Evolutionary conservation across 768 basidiomycete genomes (phyloP), one percentile per base, ranked within the genome.

Genomic region (Lactarius sp.): DNA sequence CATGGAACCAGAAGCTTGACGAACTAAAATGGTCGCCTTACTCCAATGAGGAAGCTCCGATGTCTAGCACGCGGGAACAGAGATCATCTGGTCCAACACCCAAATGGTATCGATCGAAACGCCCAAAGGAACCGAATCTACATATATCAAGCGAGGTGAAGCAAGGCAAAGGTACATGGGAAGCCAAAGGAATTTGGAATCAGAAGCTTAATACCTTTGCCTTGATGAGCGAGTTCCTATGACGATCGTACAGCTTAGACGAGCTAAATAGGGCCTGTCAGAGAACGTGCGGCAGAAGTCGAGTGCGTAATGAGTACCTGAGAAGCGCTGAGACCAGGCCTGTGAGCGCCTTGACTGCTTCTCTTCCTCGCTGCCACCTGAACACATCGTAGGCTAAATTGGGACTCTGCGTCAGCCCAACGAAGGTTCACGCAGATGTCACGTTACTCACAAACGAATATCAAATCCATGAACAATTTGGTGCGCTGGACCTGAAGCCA

Each of bases 401-500:
- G 37, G 56, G 56, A 41, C 16, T 33, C 27, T 22, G 51, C 13
- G 52, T 46, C 31, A 58, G 52, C 52, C 56, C 62, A 47, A 66
- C 41, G 20, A 49, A 56, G 49, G 59, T 20, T 63, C 72, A 60
- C 65, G 50, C 41, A 60, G 41, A 55, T 47, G 54, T 61, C 52
- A 39, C 44, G 36, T 52, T 27, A 73, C 83, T 75, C 71, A 94
- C 91, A 92, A 71, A 92, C 92, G 75, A 93, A 94, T 70, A 92
- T 83, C 65, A 94, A 76, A 73, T 94, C 92, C 90, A 92, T 90
- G 49, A 81, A 70, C 63, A 94, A 76, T 77, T 94, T 94, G 60
- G 79, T 77, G 62, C 87, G 77, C 31, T 86, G 80, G 55, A 89
- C 73, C 68, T 83, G 83, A 52, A 93, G 76, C 91, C 91, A 93